Conservation (phyloP, 305 asterid species). For the Striga hermonthica region DNA sequence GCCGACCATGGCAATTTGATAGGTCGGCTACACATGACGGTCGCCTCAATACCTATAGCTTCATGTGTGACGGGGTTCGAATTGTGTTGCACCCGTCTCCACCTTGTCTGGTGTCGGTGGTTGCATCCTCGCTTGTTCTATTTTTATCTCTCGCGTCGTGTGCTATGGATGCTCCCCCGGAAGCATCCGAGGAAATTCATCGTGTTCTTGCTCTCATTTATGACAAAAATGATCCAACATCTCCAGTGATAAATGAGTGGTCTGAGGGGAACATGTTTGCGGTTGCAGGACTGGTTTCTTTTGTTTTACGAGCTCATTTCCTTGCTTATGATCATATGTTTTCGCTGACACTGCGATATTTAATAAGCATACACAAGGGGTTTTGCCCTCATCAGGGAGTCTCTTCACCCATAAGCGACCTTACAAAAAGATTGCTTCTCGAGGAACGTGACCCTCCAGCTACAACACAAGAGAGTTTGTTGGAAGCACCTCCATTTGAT, state of each 20-base stretch:
- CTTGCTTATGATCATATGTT: constrained; percentile 85
- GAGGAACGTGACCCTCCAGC: constrained; percentile 96
- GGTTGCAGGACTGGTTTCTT: constrained; percentile 80
- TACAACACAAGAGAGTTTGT: constrained; percentile 66
- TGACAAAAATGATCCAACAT: constrained; percentile 74
- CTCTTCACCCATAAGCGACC: constrained; percentile 80
- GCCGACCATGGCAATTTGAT: too few relatives aligned
- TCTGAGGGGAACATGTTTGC: constrained; percentile 82
- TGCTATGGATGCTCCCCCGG: too few relatives aligned
- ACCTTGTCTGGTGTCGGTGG: too few relatives aligned
- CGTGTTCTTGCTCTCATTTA: constrained; percentile 82
- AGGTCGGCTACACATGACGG: too few relatives aligned
- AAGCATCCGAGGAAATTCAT: constrained; percentile 95
- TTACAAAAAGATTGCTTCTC: constrained; percentile 91
- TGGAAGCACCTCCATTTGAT: constrained; percentile 91
- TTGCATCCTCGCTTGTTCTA: too few relatives aligned
- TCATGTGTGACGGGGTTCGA: too few relatives aligned
- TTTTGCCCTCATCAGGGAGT: constrained; percentile 88
- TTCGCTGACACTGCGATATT: constrained; percentile 82
- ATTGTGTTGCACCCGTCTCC: too few relatives aligned
- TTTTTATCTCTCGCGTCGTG: too few relatives aligned
- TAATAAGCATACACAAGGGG: constrained; percentile 93
- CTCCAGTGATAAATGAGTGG: constrained; percentile 98
- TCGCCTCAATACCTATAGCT: too few relatives aligned
- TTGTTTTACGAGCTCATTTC: constrained; percentile 77